phyloP scores from a whole-genome alignment of 2,329 filamentous ascomycete species.

The Phialocephala sp. region DNA sequence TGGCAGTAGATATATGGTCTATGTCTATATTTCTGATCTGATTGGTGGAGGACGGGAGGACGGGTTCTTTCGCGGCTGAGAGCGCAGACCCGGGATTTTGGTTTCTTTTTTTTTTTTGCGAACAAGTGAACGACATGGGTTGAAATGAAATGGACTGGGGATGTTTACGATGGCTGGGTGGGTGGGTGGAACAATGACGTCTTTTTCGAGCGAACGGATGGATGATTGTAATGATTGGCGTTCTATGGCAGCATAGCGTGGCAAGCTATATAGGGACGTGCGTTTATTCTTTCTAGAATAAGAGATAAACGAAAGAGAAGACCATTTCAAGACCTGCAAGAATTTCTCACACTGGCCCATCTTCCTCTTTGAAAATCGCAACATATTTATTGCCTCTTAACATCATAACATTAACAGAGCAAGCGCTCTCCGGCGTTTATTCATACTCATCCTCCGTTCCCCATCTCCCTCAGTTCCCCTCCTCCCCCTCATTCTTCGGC shows the following conservation, averaged over 20 bases:
- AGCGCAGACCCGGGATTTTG: slow-evolving; percentile 41
- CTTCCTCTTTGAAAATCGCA: too few relatives aligned
- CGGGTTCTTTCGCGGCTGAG: slow-evolving; percentile 42
- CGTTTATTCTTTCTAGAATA: background rate
- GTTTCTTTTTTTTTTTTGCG: slow-evolving; percentile 18
- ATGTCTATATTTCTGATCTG: background rate
- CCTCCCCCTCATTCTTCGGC: slow-evolving; percentile 58
- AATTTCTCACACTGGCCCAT: too few relatives aligned
- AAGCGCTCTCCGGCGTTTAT: background rate
- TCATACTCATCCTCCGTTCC: background rate
- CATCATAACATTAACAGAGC: background rate
- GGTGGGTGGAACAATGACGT: background rate
- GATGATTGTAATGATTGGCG: slow-evolving; percentile 21
- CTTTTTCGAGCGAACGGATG: slow-evolving; percentile 9
- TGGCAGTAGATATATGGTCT: background rate
- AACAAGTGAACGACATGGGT: background rate
- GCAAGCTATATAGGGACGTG: slow-evolving; percentile 19
- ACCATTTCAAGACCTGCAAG: background rate
- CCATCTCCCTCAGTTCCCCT: slow-evolving; percentile 45
- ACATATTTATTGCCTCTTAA: too few relatives aligned
- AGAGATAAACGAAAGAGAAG: slow-evolving; percentile 3
- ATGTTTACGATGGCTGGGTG: slow-evolving; percentile 11
- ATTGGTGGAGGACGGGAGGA: slow-evolving; percentile 25
- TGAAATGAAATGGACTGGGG: background rate
- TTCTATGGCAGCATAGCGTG: slow-evolving; percentile 30